These are phyloP conservation scores for Ceratocystis papillata DNA, from an alignment of 2,329 filamentous ascomycete species.

Conservation along the genomic window DNA sequence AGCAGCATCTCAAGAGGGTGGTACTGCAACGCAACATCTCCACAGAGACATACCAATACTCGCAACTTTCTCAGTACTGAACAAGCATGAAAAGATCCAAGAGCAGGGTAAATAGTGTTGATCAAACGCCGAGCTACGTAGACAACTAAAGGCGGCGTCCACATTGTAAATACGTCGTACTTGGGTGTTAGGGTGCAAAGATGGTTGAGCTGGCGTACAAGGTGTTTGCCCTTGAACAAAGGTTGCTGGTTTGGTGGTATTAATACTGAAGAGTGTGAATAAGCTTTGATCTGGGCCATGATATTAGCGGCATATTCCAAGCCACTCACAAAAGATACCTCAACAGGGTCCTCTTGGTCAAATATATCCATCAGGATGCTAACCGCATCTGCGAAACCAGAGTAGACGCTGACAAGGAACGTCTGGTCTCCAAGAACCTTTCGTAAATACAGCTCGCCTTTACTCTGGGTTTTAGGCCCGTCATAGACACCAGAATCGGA, in stretches of 20 bases:
- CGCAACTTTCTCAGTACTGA: slow-evolving; percentile 77
- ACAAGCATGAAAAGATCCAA: slow-evolving; percentile 79
- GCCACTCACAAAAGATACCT: slow-evolving; percentile 53
- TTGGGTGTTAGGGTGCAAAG: slow-evolving; percentile 59
- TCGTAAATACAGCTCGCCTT: slow-evolving; percentile 23
- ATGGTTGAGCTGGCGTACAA: slow-evolving; percentile 64
- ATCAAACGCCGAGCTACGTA: slow-evolving; percentile 68
- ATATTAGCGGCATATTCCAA: slow-evolving; percentile 51
- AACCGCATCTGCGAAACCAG: slow-evolving; percentile 66
- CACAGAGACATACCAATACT: slow-evolving; percentile 68
- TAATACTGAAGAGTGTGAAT: slow-evolving; percentile 52
- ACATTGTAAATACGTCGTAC: slow-evolving; percentile 54
- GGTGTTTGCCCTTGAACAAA: slow-evolving; percentile 65
- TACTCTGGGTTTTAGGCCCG: background rate
- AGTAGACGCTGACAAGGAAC: slow-evolving; percentile 53
- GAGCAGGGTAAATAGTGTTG: slow-evolving; percentile 66
- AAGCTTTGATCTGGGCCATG: slow-evolving; percentile 57
- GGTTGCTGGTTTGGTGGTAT: slow-evolving; percentile 78
- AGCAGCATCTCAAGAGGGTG: slow-evolving; percentile 89
- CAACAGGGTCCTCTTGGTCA: slow-evolving; percentile 64
- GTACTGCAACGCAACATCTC: slow-evolving; percentile 56
- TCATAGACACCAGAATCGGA: background rate
- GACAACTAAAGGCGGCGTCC: slow-evolving; percentile 64
- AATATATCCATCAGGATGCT: slow-evolving; percentile 65
- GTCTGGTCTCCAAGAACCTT: slow-evolving; percentile 55